Evolutionary conservation across 768 basidiomycete species (phyloP), one percentile per base, ranked within the genome.

Genomic region (Podaxis pistillaris): DNA sequence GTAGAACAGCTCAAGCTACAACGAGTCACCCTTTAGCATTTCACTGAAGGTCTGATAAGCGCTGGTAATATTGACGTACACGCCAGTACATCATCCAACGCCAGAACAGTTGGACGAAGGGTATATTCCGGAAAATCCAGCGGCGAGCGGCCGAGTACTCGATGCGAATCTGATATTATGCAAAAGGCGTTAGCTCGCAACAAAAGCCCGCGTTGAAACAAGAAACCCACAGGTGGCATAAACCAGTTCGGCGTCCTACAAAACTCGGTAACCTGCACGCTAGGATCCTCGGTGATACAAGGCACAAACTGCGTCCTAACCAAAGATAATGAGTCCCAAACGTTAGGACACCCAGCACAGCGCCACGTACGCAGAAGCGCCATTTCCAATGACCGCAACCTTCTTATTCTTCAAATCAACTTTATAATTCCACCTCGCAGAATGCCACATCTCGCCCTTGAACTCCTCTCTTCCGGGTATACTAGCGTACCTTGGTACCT

Each of bases 361-460:
- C 17, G 50, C 63, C n/a, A 73, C 78, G 50, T 65, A 85, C 79
- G 80, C 84, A 36, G 83, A 83, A 41, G 79, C 78, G 1, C 83
- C 86, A 64, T 84, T 86, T 8, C 86, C 87, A 63, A 87, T 78
- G 4, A 88, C 81, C 1, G 80, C 86, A 5, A 89, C 78, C 9
- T 74, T 73, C 68, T 85, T 85, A 6, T 75, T 75, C 7, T 68
- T 67, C 24, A 87, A 70, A 11, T 78, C 72, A 4, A 78, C 72
- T 7, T 72, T 71, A 1, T 70, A 58, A 30, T 78, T 67, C 84
- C 86, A 88, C 15, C 73, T 65, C 7, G 83, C 81, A 4, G 84
- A 82, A 69, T 87, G 86, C 63, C 85, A 87, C 46, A 76, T 69
- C 4, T 68, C 54, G 1, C 87, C 86, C 56, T 79, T 72, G 71